Percentiles rank a stretch among this genome's conserved stretches.
Evolutionary conservation across 169 alveolate genomes (phyloP).

Genomic region (Besnoitia besnoiti): DNA sequence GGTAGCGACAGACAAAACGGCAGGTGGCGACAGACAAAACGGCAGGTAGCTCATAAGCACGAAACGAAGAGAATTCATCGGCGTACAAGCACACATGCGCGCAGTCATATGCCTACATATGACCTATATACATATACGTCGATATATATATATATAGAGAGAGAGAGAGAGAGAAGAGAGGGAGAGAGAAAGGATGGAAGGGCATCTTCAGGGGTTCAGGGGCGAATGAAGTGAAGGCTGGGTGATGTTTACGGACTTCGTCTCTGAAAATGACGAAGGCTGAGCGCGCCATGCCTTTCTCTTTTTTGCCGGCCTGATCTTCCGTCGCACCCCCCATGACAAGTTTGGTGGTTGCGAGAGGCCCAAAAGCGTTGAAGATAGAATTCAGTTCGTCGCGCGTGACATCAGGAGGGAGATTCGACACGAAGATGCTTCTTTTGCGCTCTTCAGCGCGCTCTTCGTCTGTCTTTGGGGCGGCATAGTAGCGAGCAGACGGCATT

Average conservation of each 20-base stretch:
- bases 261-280: slow-evolving; percentile 36
- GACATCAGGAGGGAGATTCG: background rate
- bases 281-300: background rate
- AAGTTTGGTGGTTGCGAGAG: background rate
- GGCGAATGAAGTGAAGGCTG: no score
- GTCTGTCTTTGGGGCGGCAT: slow-evolving; percentile 9
- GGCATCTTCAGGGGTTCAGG: no score
- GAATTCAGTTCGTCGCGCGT: background rate
- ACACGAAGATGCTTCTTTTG: background rate
- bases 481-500: no score
- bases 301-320: background rate
- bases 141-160: background rate
- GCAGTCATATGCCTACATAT: no score
- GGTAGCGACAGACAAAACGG: no score
- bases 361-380: background rate
- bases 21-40: no score
- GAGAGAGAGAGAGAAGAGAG: no score
- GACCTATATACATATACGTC: no score
- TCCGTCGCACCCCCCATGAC: background rate
- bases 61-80: no score
- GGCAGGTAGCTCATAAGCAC: background rate
- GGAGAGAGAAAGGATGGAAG: no score
- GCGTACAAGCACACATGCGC: no score
- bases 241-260: background rate
- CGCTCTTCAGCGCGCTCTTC: background rate